Evolutionary conservation across 1,284 basidiomycete genomes (phyloP), one percentile per base, ranked within the genome.

Genomic region (Mixia osmundae): DNA sequence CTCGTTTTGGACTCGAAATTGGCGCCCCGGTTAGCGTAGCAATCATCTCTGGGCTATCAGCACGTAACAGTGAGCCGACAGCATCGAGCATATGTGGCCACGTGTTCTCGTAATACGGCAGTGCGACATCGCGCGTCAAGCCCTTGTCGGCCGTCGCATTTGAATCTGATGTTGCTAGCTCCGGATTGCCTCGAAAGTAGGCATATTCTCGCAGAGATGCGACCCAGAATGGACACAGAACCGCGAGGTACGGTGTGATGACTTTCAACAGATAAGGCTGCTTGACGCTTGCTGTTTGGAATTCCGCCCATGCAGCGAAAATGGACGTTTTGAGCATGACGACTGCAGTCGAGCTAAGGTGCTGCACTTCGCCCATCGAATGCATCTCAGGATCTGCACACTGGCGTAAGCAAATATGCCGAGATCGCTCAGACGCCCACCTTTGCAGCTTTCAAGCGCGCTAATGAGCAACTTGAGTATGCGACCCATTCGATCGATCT

Each of bases 281-380:
- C 25, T 68, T 62, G 0, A 64, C 55, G 41, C 73, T 75, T 1
- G 87, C 72, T 2, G 85, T 67, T 51, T 87, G 71, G 9, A 99
- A 63, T 52, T 91, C 75, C 11, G 89, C 87, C 89, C 89, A 99
- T 0, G 89, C 91, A 1, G 82, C 76, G 21, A 95, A 63, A 4
- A 82, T 79, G 0, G 89, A 85, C 24, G 95, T 77, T 39, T 83
- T 72, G 37, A 97, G 62, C 80, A 94, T 94, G 25, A 85, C 76
- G 0, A 79, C 77, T 3, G 89, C 89, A 47, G 89, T 91, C 4
- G 85, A 78, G 43, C 83, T 79, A 6, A 94, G 63, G 47, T 87
- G 72, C 19, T 70, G 69, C 2, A 83, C 70, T 43, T 87, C 82
- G 12, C 89, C 89, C 10, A 95, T 65, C 9, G 74, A 74, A 2